A percentile compares a stretch with the other conserved stretches of the same genome.
These are phyloP conservation scores for Cladochytrium replicatum DNA, from an alignment of 192 early-diverging fungal species.

Conservation along the genomic window DNA sequence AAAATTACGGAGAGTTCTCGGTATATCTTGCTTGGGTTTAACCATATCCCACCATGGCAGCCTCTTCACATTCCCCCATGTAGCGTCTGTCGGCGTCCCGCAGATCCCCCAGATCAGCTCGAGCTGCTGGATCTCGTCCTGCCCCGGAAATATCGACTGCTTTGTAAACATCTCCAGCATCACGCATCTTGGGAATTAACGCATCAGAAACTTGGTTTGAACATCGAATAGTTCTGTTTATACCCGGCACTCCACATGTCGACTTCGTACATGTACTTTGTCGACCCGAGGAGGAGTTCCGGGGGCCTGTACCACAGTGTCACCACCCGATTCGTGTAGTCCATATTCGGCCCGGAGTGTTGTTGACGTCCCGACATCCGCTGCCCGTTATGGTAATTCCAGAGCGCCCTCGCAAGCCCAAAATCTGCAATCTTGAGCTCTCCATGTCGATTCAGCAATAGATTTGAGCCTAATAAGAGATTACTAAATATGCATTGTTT, in stretches of 20 bases:
- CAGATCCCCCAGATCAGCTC: constrained; percentile 74
- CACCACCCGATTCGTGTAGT: constrained; percentile 83
- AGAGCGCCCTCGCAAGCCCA: constrained; percentile 76
- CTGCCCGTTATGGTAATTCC: constrained; percentile 23
- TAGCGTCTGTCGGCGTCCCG: constrained; percentile 75
- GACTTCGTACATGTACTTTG: constrained; percentile 73
- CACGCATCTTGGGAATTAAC: constrained; percentile 54
- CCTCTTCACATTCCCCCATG: constrained; percentile 58
- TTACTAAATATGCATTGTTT: background rate
- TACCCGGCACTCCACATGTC: constrained; percentile 93
- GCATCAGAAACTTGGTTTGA: background rate
- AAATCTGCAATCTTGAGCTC: constrained; percentile 95
- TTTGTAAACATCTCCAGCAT: constrained; percentile 84
- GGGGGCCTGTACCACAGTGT: constrained; percentile 97
- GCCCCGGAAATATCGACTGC: constrained; percentile 75
- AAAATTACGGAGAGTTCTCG: too few species aligned
- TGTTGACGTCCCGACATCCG: constrained; percentile 53
- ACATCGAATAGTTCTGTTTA: too few species aligned
- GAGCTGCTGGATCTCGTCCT: constrained; percentile 80
- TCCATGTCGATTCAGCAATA: constrained; percentile 76
- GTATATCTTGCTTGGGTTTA: too few species aligned
- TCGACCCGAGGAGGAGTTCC: constrained; percentile 84
- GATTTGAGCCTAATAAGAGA: constrained; percentile 56
- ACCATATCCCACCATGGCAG: constrained; percentile 60
- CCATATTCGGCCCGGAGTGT: constrained; percentile 55